Evolutionary conservation across 2,329 filamentous ascomycete species (phyloP).

Genomic region (Eutypa lata): DNA sequence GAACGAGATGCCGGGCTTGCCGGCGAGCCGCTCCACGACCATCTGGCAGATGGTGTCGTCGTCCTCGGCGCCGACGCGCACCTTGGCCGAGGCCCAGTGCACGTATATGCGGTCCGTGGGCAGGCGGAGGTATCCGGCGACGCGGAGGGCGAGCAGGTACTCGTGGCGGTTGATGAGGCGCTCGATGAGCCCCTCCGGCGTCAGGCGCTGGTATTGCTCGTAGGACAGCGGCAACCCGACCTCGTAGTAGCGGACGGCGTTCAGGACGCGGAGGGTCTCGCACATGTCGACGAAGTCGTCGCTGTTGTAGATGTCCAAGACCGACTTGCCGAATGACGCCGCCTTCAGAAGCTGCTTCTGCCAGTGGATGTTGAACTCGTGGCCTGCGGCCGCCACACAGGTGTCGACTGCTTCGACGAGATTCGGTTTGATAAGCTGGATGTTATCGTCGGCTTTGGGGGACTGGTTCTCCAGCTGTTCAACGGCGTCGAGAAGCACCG

Average conservation of each 20-base stretch:
- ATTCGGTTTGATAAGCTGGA: conserved; percentile 84
- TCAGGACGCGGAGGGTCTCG: conserved; percentile 86
- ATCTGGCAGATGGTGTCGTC: conserved; percentile 84
- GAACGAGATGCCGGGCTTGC: conserved; percentile 91
- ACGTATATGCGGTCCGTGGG: conserved; percentile 90
- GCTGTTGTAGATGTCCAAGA: conserved; percentile 94
- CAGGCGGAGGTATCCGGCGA: conserved; percentile 83
- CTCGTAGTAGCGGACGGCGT: conserved; percentile 87
- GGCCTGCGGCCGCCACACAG: conserved; percentile 88
- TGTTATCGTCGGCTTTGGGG: conserved; percentile 95
- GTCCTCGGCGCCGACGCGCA: conserved; percentile 77
- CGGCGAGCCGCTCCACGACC: conserved; percentile 81
- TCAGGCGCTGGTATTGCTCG: conserved; percentile 88
- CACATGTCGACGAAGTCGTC: conserved; percentile 99
- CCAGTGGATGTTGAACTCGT: conserved; percentile 87
- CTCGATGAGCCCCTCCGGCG: conserved; percentile 81
- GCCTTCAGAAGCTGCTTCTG: conserved; percentile 96
- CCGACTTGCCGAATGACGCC: conserved; percentile 95
- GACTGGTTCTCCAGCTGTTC: conserved; percentile 90
- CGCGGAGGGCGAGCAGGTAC: conserved; percentile 83
- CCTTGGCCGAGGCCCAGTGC: conserved; percentile 95
- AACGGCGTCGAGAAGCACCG: conserved; percentile 89
- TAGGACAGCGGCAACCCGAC: conserved; percentile 88
- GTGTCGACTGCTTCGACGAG: conserved; percentile 91
- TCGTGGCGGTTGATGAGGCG: conserved; percentile 85